Evolutionary conservation across 2,329 filamentous ascomycete genomes (phyloP).

Genomic region (Arachnopeziza araneosa): DNA sequence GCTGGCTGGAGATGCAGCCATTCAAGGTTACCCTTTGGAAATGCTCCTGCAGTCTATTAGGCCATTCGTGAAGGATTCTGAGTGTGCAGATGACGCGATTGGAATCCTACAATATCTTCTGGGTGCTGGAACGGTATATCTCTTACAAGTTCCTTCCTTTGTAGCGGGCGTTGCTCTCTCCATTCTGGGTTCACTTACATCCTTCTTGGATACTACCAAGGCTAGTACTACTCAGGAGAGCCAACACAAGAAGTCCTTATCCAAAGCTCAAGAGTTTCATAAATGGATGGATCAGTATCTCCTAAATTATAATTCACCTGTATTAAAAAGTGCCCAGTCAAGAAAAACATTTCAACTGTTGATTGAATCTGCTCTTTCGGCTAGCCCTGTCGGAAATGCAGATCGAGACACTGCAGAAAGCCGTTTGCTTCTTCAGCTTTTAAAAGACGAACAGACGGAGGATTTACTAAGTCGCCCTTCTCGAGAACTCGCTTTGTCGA

Average conservation of each 20-base stretch:
- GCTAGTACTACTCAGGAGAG: constrained; percentile 80
- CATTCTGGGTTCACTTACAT: constrained; percentile 69
- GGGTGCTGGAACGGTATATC: constrained; percentile 56
- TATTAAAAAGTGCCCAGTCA: constrained; percentile 33
- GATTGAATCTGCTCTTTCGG: constrained; percentile 60
- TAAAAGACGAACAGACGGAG: constrained; percentile 63
- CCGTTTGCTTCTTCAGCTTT: constrained; percentile 68
- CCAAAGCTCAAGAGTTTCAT: constrained; percentile 70
- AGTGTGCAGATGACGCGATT: constrained; percentile 86
- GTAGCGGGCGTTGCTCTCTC: constrained; percentile 75
- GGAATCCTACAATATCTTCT: constrained; percentile 84
- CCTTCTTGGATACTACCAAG: constrained; percentile 69
- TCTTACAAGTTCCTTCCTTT: constrained; percentile 65
- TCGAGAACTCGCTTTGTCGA: constrained; percentile 61
- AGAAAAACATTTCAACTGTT: constrained; percentile 58
- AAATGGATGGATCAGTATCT: constrained; percentile 72
- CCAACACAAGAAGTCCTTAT: constrained; percentile 72
- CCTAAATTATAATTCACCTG: constrained; percentile 49
- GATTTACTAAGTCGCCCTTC: constrained; percentile 67
- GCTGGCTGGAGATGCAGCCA: constrained; percentile 67
- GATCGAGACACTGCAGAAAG: constrained; percentile 69
- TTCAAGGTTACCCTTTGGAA: constrained; percentile 76
- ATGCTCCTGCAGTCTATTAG: constrained; percentile 81
- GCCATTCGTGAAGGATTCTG: constrained; percentile 71
- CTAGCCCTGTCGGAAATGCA: constrained; percentile 64